Evolutionary conservation across 2,329 filamentous ascomycete genomes (phyloP), one percentile per base, ranked within the genome.

Genomic region (Claviceps maximensis): DNA sequence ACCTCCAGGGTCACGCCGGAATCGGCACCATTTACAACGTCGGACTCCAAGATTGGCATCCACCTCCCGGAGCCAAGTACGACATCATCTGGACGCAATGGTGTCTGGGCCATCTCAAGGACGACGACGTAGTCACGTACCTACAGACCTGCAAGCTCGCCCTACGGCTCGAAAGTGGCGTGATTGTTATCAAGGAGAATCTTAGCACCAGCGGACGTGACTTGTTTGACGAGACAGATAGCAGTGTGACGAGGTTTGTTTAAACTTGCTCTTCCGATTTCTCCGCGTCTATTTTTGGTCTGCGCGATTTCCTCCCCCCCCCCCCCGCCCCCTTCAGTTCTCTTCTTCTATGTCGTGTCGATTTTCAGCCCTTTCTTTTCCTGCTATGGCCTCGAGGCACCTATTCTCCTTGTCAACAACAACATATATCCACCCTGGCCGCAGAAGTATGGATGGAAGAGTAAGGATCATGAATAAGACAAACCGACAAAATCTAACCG

Each of bases 61-160:
- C 76, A 1, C 69, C 61, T 0, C 60, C 68, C 2, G 71, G 63
- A 10, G 61, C 67, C 9, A 65, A 69, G 49, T 96, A 96, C 67
- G 85, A 90, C 64, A 67, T 95, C 47, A 82, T 96, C 56, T 95
- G 88, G 87, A 84, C 80, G 51, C 90, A 96, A 67, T 95, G 90
- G 89, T 96, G 89, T 67, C 68, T 91, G 8, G 86, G 87, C 25
- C 85, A 96, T 66, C 71, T 95, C 52, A 89, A 79, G 0, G 89
- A 95, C 63, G 69, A 68, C 8, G 82, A 94, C 65, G 65, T 96
- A 4, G 72, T 86, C 1, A 71, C 70, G 2, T 95, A 84, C 61
- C 68, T 96, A 17, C 60, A 70, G 53, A 74, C 79, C 27, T 87
- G 87, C 64, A 76, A 74, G 48, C 59, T 66, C 0, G 72, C 56